Evolutionary conservation across 129 eudicot species (phyloP).

Genomic region (Flaveria brownii): DNA sequence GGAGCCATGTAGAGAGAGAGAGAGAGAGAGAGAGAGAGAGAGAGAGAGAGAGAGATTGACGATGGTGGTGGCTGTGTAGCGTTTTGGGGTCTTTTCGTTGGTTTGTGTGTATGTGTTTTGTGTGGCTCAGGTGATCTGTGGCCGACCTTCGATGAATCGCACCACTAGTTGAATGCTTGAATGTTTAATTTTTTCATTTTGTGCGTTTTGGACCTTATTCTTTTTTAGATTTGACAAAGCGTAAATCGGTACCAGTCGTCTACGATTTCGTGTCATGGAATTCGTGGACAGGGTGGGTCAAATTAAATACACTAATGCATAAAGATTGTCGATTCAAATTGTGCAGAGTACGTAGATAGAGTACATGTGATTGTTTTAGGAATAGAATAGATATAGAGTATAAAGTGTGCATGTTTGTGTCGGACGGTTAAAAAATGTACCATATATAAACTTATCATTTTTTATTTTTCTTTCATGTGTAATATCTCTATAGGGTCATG

Average conservation of each 20-base stretch:
- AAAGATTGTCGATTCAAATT: too few relatives aligned
- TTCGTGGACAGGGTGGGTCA: too few relatives aligned
- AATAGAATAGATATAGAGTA: too few relatives aligned
- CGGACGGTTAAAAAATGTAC: too few relatives aligned
- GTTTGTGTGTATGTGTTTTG: constrained; percentile 24
- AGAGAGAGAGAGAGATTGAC: constrained; percentile 2
- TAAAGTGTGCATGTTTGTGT: too few relatives aligned
- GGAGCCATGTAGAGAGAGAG: constrained; percentile 10
- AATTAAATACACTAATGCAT: too few relatives aligned
- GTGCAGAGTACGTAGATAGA: too few relatives aligned
- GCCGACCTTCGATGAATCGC: constrained; percentile 41
- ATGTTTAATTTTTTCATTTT: constrained; percentile 2
- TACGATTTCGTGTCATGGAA: not conserved
- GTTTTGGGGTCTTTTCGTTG: constrained; percentile 28
- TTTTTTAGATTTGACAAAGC: not conserved
- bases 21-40: not conserved
- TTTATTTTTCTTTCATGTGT: too few relatives aligned
- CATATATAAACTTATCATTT: too few relatives aligned
- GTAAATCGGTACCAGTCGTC: not conserved
- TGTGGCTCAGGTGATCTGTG: constrained; percentile 39
- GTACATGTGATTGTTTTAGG: too few relatives aligned
- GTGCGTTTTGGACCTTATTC: constrained; percentile 14
- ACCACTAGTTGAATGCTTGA: constrained; percentile 34
- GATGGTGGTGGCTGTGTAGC: constrained; percentile 25
- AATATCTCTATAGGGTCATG: too few relatives aligned